Percentiles rank a stretch among this genome's conserved stretches.
phyloP scores from a whole-genome alignment of 306 rosid species.

The Prunus campanulata region DNA sequence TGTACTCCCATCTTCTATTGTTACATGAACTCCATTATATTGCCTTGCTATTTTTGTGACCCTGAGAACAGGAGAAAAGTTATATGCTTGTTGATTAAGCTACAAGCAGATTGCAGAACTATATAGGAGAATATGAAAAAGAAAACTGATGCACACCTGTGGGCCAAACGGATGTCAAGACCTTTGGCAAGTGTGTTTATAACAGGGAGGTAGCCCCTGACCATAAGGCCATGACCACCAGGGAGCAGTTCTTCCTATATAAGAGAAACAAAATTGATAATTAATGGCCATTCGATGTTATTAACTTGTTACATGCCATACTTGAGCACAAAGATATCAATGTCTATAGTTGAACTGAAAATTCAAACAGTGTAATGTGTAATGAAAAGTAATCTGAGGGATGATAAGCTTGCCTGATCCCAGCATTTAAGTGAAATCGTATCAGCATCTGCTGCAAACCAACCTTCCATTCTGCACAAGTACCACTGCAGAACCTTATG shows the following conservation, averaged over 20 bases:
- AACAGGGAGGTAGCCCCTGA: conserved; percentile 90
- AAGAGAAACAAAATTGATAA: conserved; percentile 7
- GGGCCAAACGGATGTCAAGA: conserved; percentile 82
- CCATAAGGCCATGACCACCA: conserved; percentile 99
- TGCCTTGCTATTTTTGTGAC: conserved; percentile 70
- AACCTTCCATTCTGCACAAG: conserved; percentile 97
- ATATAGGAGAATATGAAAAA: conserved; percentile 1
- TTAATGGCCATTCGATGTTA: not conserved
- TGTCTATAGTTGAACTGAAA: not conserved
- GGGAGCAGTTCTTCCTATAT: conserved; percentile 88
- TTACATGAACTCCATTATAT: conserved; percentile 76
- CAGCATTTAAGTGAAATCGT: conserved; percentile 84
- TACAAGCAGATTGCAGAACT: conserved; percentile 13
- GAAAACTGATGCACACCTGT: conserved; percentile 47
- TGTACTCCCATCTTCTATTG: conserved; percentile 65
- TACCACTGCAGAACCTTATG: conserved; percentile 98
- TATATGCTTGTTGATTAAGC: conserved; percentile 15
- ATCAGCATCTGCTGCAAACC: conserved; percentile 98
- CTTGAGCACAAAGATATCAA: not conserved
- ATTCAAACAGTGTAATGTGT: not conserved
- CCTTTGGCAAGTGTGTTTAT: conserved; percentile 95
- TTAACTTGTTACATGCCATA: not conserved
- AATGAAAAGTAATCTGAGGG: not conserved
- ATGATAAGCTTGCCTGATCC: conserved; percentile 72
- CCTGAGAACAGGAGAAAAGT: conserved; percentile 48